These are phyloP conservation scores for Acrocalymma vagum DNA, from an alignment of 2,329 filamentous ascomycete genomes.

Conservation along the genomic window DNA sequence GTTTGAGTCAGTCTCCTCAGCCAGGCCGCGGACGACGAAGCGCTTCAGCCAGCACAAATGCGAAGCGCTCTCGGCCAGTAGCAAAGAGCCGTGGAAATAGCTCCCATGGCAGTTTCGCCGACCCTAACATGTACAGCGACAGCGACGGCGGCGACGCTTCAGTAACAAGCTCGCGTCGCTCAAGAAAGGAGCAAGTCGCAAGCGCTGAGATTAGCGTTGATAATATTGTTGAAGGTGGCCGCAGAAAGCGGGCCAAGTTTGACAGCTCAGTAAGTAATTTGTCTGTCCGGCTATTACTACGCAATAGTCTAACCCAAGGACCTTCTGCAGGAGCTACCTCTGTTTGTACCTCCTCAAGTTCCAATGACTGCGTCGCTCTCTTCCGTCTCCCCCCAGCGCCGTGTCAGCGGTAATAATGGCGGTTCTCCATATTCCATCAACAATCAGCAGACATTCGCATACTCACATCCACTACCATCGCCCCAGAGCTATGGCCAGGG, in stretches of 20 bases:
- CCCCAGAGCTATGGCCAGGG: constrained; percentile 74
- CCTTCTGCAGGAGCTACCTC: constrained; percentile 79
- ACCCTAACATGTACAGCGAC: constrained; percentile 76
- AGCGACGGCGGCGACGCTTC: constrained; percentile 83
- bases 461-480: constrained; percentile 80
- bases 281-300: constrained; percentile 15
- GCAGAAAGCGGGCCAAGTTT: constrained; percentile 91
- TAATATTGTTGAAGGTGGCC: constrained; percentile 96
- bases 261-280: constrained; percentile 88
- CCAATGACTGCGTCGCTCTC: constrained; percentile 94
- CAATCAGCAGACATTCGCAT: constrained; percentile 81
- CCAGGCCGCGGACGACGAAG: constrained; percentile 77
- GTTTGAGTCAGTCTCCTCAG: constrained; percentile 81
- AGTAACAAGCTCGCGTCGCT: constrained; percentile 73
- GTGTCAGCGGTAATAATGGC: constrained; percentile 75
- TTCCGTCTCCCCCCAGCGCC: constrained; percentile 92
- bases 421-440: constrained; percentile 78
- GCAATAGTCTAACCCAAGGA: constrained; percentile 30
- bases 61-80: constrained; percentile 68
- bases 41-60: constrained; percentile 74
- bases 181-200: constrained; percentile 83
- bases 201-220: constrained; percentile 98
- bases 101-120: constrained; percentile 65
- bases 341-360: constrained; percentile 84
- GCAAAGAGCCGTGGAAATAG: constrained; percentile 74